Base-by-base conservation (phyloP, 495 filamentous ascomycete genomes). In the Cenococcum geophilum region DNA sequence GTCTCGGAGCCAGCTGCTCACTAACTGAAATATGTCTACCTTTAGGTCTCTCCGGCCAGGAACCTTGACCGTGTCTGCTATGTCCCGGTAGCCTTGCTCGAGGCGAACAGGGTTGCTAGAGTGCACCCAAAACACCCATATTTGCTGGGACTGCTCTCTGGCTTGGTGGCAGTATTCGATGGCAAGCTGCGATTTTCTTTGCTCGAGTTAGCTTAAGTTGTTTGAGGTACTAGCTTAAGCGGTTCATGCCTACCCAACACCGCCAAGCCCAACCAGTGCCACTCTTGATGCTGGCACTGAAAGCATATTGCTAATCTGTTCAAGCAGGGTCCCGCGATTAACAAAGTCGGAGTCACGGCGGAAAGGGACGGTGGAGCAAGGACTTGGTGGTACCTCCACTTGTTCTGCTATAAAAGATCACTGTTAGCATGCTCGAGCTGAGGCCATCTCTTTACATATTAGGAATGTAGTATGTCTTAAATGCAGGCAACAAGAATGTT, bases 221-320 rank as follows among this genome's bases (percentile, higher is more conserved):
- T n/a, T 40, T 40, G 36, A 40, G 36, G 36, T 14, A 40, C 6
- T 14, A 40, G 36, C 14, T 40, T 40, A 14, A 40, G 36, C 36
- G 14, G 36, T 40, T 40, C 14, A 40, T 14, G 36, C 36, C 14
- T 40, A 40, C 36, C 36, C 36, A 40, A 40, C 36, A 40, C 36
- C 36, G n/a, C n/a, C n/a, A n/a, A n/a, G n/a, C n/a, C n/a, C n/a
- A n/a, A n/a, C n/a, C n/a, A n/a, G n/a, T n/a, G 36, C 36, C 36
- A 40, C 36, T 40, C 36, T 40, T 14, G 36, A 40, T 40, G 36
- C 36, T 40, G 36, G 36, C 36, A 14, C 6, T 14, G 36, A 40
- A 40, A 4, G 80, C 79, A 48, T 80, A 74, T 58, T 81, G 78
- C 1, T 78, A 76, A 71, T 82, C 82, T 40, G 36, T 8, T 40